Evolutionary conservation across 2,329 filamentous ascomycete species (phyloP), one percentile per base, ranked within the genome.

Genomic region (Lasiodiplodia citricola): DNA sequence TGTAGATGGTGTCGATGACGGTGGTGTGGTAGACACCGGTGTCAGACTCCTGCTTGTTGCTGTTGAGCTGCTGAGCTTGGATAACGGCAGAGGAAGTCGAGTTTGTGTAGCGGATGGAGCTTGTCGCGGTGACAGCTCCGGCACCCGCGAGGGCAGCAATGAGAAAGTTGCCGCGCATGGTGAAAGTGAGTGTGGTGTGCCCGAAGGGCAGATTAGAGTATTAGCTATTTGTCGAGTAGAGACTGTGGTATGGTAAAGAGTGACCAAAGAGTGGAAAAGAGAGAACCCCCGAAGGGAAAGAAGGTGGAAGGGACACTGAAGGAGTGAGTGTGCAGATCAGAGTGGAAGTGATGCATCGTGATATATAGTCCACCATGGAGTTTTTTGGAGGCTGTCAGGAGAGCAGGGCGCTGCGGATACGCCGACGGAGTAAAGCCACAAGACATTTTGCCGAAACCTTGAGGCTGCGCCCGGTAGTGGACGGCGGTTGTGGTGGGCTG

Each of bases 171-270:
- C 35, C 21, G 11, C 56, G 56, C 56, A 58, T 58, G 38, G 37
- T 58, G 37, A 44, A 41, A 37, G 56, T 58, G 35, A 57, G 35
- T 14, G 56, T 58, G 56, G 51, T 54, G 16, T 54, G 23, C 51
- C 56, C 52, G 11, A 25, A 58, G 56, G 56, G 56, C 56, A 41
- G 35, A 58, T 58, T 58, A 58, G 14, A 14, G 51, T 58, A 44
- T 21, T 41, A 58, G 38, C 13, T 8, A 28, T 28, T 28, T 23
- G 41, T 47, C 18, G 44, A 21, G 56, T 41, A 44, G 21, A 58
- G 56, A 44, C 56, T 25, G 56, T 41, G 21, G 35, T 41, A 14
- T 21, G 14, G 23, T 41, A 44, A 58, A 23, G 56, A 58, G 14
- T 44, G 56, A 58, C 56, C 18, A 41, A 16, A 25, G n/a, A n/a